A percentile compares a stretch with the other conserved stretches of the same genome.
Conservation (phyloP, 2,329 filamentous ascomycete genomes). For the Geosmithia putterillii region DNA sequence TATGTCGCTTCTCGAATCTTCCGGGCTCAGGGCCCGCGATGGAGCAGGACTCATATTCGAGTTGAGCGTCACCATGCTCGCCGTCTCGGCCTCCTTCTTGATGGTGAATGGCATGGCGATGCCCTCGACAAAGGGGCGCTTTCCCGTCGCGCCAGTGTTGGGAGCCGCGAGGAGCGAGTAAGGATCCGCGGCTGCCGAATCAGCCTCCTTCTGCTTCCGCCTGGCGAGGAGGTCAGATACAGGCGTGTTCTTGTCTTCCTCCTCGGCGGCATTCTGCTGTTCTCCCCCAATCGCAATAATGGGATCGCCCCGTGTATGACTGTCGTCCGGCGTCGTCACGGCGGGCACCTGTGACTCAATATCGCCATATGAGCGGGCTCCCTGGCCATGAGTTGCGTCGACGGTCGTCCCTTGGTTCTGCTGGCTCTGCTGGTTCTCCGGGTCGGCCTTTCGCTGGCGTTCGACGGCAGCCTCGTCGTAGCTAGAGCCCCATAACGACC, state of each 20-base stretch:
- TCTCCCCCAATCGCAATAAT: not conserved
- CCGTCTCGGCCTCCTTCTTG: constrained; percentile 48
- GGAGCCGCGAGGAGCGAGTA: constrained; percentile 25
- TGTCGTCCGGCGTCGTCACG: constrained; percentile 10
- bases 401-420: constrained; percentile 17
- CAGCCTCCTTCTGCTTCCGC: constrained; percentile 21
- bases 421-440: constrained; percentile 27
- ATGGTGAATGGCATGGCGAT: constrained; percentile 65
- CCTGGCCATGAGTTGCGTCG: constrained; percentile 26
- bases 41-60: constrained; percentile 21
- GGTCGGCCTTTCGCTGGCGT: constrained; percentile 40
- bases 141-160: constrained; percentile 40
- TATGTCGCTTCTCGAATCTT: not conserved
- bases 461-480: constrained; percentile 68
- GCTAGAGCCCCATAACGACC: constrained; percentile 80
- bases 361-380: constrained; percentile 27
- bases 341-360: constrained; percentile 23
- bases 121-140: constrained; percentile 54
- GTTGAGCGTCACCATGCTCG: constrained; percentile 57
- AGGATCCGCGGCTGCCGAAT: constrained; percentile 14
- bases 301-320: constrained; percentile 23
- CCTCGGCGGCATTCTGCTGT: not conserved
- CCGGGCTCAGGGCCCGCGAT: constrained; percentile 19
- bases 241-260: constrained; percentile 24
- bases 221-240: constrained; percentile 29